Evolutionary conservation across 805 yeast species (phyloP), one percentile per base, ranked within the genome.

Genomic region (Wickerhamiella galacta): DNA sequence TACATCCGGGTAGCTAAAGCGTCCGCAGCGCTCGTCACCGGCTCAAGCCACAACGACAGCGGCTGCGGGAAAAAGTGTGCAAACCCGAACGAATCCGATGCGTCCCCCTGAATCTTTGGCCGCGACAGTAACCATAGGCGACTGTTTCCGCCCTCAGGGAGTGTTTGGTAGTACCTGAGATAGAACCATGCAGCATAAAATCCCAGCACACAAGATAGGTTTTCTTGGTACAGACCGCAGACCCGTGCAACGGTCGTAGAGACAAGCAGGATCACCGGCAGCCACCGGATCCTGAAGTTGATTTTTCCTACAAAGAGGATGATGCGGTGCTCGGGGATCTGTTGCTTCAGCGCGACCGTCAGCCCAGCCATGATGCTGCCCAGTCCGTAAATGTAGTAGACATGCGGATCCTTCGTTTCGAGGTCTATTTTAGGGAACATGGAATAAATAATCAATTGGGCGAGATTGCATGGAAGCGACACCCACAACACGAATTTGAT

Each of bases 71-170:
- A 85, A 51, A 85, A 81, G 45, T 76, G 75, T 20, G 75, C 73
- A 40, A 85, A 63, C 35, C 79, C 72, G 60, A 85, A 85, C 1
- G 87, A 77, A 43, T 85, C 95, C 0, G 90, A 74, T 0, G 95
- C 93, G 52, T 83, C 95, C 24, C 95, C 95, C 18, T 66, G 53
- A 8, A 73, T 56, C 49, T 21, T 43, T 11, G 35, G 47, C 46
- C 20, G 41, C 31, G 21, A 42, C 17, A 18, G 26, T 20, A 38
- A 35, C 31, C 32, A 27, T 3, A 32, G 31, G 9, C 36, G 36
- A 6, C 33, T 31, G 11, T 15, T 19, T 4, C 21, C 17, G 16
- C 16, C 12, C 16, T 32, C 34, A 21, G 78, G 74, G 38, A 74
- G 56, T n/a, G 62, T 51, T 47, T 82, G 90, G 58, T 58, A 73